These are phyloP conservation scores for Fusarium sp. DNA, from an alignment of 2,329 filamentous ascomycete genomes.

Conservation along the genomic window DNA sequence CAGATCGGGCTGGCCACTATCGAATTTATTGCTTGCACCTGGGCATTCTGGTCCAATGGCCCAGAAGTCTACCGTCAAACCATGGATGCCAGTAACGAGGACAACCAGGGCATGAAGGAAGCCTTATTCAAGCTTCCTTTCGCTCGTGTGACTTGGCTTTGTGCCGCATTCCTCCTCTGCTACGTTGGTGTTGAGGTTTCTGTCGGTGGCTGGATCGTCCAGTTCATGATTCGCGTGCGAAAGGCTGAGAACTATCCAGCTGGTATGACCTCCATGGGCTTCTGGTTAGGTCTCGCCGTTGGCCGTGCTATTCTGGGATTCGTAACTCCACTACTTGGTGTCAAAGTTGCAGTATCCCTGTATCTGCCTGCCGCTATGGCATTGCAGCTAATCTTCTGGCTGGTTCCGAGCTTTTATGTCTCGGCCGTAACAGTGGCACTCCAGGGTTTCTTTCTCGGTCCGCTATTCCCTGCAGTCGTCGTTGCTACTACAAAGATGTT, in stretches of 20 bases:
- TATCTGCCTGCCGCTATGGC: constrained; percentile 73
- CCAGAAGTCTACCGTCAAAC: constrained; percentile 61
- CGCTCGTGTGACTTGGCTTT: constrained; percentile 72
- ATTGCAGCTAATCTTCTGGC: constrained; percentile 80
- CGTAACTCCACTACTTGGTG: constrained; percentile 75
- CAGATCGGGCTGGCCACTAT: constrained; percentile 23
- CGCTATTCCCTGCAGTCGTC: constrained; percentile 77
- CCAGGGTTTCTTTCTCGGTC: constrained; percentile 82
- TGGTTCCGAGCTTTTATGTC: constrained; percentile 79
- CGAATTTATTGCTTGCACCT: constrained; percentile 49
- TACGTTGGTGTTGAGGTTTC: constrained; percentile 82
- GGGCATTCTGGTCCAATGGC: constrained; percentile 70
- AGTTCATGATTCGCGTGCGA: constrained; percentile 82
- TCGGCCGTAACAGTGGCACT: constrained; percentile 76
- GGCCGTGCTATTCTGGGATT: constrained; percentile 78
- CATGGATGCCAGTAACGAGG: constrained; percentile 43
- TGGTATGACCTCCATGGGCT: constrained; percentile 80
- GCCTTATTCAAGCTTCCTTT: constrained; percentile 53
- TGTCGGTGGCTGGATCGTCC: constrained; percentile 83
- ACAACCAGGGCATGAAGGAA: constrained; percentile 31
- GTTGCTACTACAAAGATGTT: constrained; percentile 75
- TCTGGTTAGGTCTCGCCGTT: constrained; percentile 82
- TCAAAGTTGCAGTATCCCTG: constrained; percentile 67
- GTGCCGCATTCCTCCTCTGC: constrained; percentile 74
- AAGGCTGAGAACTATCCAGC: constrained; percentile 73